Conservation (phyloP, 2,329 filamentous ascomycete species). For the Ophiocordyceps robertsii region DNA sequence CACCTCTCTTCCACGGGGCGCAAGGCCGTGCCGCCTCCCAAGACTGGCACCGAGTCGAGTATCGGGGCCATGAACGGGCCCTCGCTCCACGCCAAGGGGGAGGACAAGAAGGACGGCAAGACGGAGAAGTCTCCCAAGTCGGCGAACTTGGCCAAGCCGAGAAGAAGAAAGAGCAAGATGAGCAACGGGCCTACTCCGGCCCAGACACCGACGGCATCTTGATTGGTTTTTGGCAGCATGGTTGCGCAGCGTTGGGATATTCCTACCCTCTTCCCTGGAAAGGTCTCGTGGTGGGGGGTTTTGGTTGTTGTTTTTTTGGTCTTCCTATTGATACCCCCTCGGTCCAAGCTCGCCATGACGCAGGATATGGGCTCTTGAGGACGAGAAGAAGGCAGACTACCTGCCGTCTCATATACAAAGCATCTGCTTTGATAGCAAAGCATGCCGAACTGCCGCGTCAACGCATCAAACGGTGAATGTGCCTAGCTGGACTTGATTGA, state of each 20-base stretch:
- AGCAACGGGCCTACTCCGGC: slow-evolving; percentile 18
- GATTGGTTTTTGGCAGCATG: not conserved
- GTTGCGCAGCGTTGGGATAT: not conserved
- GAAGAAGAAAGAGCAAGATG: slow-evolving; percentile 35
- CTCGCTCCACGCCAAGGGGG: slow-evolving; percentile 26
- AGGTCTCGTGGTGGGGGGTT: not conserved
- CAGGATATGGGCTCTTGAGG: no score
- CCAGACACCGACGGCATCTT: slow-evolving; percentile 13
- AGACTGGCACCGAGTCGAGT: slow-evolving; percentile 14
- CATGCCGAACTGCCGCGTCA: no score
- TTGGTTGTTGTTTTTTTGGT: not conserved
- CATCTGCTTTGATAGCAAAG: no score
- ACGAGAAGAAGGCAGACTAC: no score
- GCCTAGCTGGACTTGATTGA: no score
- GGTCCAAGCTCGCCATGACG: no score
- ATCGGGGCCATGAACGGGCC: slow-evolving; percentile 22
- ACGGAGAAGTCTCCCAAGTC: slow-evolving; percentile 30
- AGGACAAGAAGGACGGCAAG: slow-evolving; percentile 32
- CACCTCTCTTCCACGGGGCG: slow-evolving; percentile 49
- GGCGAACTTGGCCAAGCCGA: slow-evolving; percentile 26
- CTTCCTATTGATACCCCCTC: not conserved
- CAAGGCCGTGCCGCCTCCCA: slow-evolving; percentile 23
- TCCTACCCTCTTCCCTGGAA: not conserved
- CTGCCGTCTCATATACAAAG: no score
- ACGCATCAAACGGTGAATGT: no score